Base-by-base conservation (phyloP, 2,329 filamentous ascomycete species). In the Neopestalotiopsis sp. region DNA sequence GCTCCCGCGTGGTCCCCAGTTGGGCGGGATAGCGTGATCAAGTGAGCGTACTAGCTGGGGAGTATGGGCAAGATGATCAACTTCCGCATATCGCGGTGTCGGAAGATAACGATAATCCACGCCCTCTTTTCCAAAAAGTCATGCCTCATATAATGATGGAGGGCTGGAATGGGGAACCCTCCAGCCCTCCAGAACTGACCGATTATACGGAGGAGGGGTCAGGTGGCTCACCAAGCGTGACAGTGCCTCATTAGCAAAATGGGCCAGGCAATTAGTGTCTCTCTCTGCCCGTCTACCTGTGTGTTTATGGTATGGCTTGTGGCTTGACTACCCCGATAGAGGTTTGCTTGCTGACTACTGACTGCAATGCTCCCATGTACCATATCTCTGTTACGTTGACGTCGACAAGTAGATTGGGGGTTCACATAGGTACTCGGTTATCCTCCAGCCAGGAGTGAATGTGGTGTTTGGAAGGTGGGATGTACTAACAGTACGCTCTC, bases 1-100 rank as follows among this genome's bases (percentile, higher is more conserved):
- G 72, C 70, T 68, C 71, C 72, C 66, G 68, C 63, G 61, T 73
- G 71, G 32, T 70, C 68, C 74, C 67, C 66, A 69, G 65, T 69
- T 6, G 45, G 65, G 65, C 56, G 69, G 69, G 67, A 65, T 68
- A 69, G 64, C 32, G 32, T 66, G 64, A 45, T 66, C 64, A 64
- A 64, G 61, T 64, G 61, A 53, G 61, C 61, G 28, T 64, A 49
- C 61, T 64, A 64, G 61, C 20, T 64, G n/a, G 38, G 10, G 30
- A 30, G 24, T 30, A 13, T 34, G 61, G 61, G 17, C 24, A 20
- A 40, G 59, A 24, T 62, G 28, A 62, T 34, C 32, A 62, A 40
- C 30, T 30, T 62, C n/a, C 32, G 59, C 32, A 34, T 40, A 38
- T 20, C 34, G 59, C 32, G n/a, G 32, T 34, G n/a, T 34, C 34